Evolutionary conservation across 345 rosid species (phyloP).

Genomic region (Gossypium raimondii): DNA sequence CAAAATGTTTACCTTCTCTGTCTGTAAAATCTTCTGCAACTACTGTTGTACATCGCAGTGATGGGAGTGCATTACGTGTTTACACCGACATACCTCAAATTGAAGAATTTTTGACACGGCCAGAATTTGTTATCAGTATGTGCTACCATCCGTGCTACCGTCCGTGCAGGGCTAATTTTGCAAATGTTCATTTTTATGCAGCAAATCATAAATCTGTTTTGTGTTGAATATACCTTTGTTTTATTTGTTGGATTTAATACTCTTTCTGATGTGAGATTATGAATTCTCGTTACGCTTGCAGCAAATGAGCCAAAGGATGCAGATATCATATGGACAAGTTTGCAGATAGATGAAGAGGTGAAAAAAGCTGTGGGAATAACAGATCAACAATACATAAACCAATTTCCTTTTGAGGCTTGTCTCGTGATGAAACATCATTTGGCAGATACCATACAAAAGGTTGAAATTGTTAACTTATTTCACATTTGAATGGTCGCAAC

Average conservation of each 20-base stretch:
- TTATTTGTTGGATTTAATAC: slow-evolving; percentile 4
- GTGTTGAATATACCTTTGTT: neutral
- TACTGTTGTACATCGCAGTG: slow-evolving; percentile 32
- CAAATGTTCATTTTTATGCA: neutral
- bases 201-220: neutral
- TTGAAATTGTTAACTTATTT: slow-evolving; percentile 18
- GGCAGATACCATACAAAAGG: slow-evolving; percentile 88
- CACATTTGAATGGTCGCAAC: neutral
- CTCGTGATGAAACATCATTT: slow-evolving; percentile 98
- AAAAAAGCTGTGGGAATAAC: slow-evolving; percentile 72
- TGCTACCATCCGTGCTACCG: slow-evolving; percentile 14
- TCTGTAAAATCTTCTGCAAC: slow-evolving; percentile 33
- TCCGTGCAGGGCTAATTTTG: slow-evolving; percentile 7
- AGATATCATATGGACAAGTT: slow-evolving; percentile 85
- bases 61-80: slow-evolving; percentile 54
- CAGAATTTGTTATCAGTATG: slow-evolving; percentile 84
- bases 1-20: slow-evolving; percentile 31
- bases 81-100: slow-evolving; percentile 91
- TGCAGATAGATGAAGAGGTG: slow-evolving; percentile 79
- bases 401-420: slow-evolving; percentile 94
- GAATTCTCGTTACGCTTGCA: slow-evolving; percentile 23
- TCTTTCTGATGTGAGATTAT: neutral
- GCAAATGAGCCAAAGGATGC: slow-evolving; percentile 78
- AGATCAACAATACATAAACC: slow-evolving; percentile 67
- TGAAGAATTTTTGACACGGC: slow-evolving; percentile 73